phyloP scores from a whole-genome alignment of 768 basidiomycete genomes.

The Kwoniella bestiolae region DNA sequence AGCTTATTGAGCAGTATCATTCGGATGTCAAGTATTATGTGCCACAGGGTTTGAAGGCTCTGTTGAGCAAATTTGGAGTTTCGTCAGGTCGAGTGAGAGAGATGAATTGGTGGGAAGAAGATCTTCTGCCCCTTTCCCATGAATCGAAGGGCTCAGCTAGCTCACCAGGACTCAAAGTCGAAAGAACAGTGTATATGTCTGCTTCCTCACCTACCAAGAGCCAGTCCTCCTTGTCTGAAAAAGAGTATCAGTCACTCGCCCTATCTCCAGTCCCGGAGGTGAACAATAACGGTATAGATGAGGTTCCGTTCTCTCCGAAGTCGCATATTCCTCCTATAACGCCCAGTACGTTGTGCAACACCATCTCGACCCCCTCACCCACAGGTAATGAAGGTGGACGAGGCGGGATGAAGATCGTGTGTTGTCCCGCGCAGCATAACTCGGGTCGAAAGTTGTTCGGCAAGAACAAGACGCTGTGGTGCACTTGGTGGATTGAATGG shows the following conservation, averaged over 20 bases:
- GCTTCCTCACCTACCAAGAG: background rate
- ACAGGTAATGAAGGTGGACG: background rate
- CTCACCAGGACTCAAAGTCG: background rate
- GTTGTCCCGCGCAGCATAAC: conserved; percentile 13
- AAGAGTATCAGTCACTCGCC: background rate
- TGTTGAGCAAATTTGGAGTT: conserved; percentile 1
- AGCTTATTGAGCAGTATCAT: conserved; percentile 2
- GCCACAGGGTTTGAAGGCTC: background rate
- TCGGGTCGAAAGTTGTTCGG: conserved; percentile 2
- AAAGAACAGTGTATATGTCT: background rate
- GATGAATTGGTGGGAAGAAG: conserved; percentile 13
- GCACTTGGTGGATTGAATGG: background rate
- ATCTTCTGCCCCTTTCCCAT: background rate
- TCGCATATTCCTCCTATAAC: background rate
- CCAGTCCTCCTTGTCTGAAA: background rate
- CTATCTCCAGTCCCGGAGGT: background rate
- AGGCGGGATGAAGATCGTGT: background rate
- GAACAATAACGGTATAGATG: background rate
- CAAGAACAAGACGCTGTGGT: conserved; percentile 6
- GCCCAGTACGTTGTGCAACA: background rate
- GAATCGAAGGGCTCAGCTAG: background rate
- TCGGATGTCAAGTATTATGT: background rate
- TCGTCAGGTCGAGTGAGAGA: background rate
- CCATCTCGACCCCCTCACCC: background rate
- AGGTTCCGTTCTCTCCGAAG: background rate